A percentile compares a stretch with the other conserved stretches of the same genome.
phyloP scores from a whole-genome alignment of 176 grass and related monocot species.

The Zea luxurians region DNA sequence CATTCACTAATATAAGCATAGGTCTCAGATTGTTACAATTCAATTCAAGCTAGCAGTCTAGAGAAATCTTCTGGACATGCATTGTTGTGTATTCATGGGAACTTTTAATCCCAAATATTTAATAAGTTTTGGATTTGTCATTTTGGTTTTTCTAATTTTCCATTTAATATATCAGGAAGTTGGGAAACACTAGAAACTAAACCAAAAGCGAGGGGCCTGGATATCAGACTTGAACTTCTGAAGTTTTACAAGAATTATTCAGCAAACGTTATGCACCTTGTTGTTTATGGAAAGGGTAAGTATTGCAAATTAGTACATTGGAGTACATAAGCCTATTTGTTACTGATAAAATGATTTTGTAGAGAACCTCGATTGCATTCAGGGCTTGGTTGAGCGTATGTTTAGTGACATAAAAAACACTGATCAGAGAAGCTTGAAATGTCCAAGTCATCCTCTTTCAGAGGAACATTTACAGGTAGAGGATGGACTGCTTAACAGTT shows the following conservation, averaged over 20 bases:
- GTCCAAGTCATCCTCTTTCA: conserved; percentile 67
- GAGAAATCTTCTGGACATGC: not conserved
- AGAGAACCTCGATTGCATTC: conserved; percentile 84
- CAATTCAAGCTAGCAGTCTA: not conserved
- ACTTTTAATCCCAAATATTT: not conserved
- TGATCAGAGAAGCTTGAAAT: conserved; percentile 51
- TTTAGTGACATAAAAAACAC: conserved; percentile 66
- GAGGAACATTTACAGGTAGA: conserved; percentile 84
- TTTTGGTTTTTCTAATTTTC: conserved; percentile 19
- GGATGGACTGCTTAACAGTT: not conserved
- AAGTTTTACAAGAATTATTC: conserved; percentile 95
- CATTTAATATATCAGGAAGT: conserved; percentile 54
- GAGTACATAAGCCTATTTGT: conserved; percentile 1
- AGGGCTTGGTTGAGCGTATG: conserved; percentile 66
- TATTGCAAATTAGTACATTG: conserved; percentile 24
- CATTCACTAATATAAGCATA: not conserved
- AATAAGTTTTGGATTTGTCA: not conserved
- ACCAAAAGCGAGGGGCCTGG: conserved; percentile 74
- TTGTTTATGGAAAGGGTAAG: conserved; percentile 91
- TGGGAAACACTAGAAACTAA: conserved; percentile 88
- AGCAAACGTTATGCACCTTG: conserved; percentile 93
- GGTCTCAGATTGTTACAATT: not conserved
- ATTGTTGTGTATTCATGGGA: not conserved
- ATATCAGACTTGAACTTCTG: conserved; percentile 81
- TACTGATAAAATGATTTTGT: conserved; percentile 35